Percentiles rank a stretch among this genome's conserved stretches.
These are phyloP conservation scores for Chenopodium suecicum DNA, from an alignment of 148 eudicot genomes.

Conservation along the genomic window DNA sequence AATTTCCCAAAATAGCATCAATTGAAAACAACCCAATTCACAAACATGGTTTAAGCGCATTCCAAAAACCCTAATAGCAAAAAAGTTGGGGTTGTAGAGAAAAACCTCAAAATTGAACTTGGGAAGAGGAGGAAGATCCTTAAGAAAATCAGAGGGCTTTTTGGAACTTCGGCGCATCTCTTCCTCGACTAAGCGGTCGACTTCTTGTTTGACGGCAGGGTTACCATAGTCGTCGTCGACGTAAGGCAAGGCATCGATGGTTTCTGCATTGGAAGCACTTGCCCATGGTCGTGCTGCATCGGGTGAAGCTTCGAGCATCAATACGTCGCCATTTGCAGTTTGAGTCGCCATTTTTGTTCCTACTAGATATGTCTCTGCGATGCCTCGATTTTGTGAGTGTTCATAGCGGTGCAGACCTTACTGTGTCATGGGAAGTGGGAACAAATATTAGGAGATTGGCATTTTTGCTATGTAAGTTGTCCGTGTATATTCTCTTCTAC, in stretches of 20 bases:
- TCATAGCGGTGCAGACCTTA: too few species aligned
- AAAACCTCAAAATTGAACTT: constrained; percentile 55
- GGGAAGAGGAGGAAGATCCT: constrained; percentile 70
- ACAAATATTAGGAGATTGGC: too few species aligned
- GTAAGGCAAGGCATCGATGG: constrained; percentile 85
- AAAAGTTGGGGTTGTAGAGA: neutral
- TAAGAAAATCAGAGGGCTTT: constrained; percentile 82
- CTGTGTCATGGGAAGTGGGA: too few species aligned
- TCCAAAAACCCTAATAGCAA: constrained; percentile 11
- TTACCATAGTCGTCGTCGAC: constrained; percentile 83
- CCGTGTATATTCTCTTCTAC: too few species aligned
- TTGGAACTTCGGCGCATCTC: constrained; percentile 85
- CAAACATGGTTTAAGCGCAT: neutral
- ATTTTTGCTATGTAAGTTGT: too few species aligned
- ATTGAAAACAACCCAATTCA: neutral
- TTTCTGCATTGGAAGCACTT: constrained; percentile 48
- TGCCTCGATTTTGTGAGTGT: too few species aligned
- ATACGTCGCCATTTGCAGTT: constrained; percentile 36
- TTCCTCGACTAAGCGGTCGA: constrained; percentile 76
- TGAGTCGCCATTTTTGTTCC: constrained; percentile 19
- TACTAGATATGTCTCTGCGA: too few species aligned
- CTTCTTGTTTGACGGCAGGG: constrained; percentile 68
- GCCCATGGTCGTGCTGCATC: constrained; percentile 48
- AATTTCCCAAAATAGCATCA: neutral
- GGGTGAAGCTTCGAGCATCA: constrained; percentile 78